phyloP scores from a whole-genome alignment of 2,329 filamentous ascomycete species.

The Aspergillus sp. region DNA sequence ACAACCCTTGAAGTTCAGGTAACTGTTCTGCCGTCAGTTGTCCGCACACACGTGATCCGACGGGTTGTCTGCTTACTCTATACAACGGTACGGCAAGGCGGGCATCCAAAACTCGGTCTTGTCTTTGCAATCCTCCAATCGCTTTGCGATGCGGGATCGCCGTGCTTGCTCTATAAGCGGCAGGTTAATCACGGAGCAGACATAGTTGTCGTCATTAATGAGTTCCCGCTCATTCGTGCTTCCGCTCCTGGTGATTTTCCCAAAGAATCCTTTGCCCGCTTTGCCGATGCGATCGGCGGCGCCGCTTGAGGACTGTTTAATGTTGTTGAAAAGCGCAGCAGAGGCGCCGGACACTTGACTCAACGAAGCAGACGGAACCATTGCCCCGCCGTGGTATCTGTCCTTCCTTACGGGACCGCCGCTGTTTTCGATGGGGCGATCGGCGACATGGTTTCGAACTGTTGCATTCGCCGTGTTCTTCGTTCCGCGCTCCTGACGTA shows the following conservation, averaged over 20 bases:
- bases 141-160: constrained; percentile 86
- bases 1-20: constrained; percentile 89
- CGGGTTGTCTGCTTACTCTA: constrained; percentile 60
- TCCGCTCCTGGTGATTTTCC: constrained; percentile 69
- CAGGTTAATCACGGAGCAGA: constrained; percentile 79
- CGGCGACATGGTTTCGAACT: constrained; percentile 69
- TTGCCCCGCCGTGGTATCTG: constrained; percentile 32
- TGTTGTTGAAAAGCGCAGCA: constrained; percentile 66
- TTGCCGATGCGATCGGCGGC: constrained; percentile 70
- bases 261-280: constrained; percentile 78
- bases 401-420: constrained; percentile 34
- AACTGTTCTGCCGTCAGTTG: constrained; percentile 49
- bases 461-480: constrained; percentile 66
- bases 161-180: constrained; percentile 86
- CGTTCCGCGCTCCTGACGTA: constrained; percentile 66
- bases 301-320: constrained; percentile 70
- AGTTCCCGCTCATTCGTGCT: constrained; percentile 67
- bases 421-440: constrained; percentile 52
- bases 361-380: constrained; percentile 47
- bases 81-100: constrained; percentile 89
- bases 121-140: constrained; percentile 80
- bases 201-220: constrained; percentile 79
- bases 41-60: not conserved
- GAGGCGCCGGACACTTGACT: constrained; percentile 56
- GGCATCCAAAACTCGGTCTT: constrained; percentile 99